Evolutionary conservation across 1,284 basidiomycete genomes (phyloP).

Genomic region (Melampsora larici-populina): DNA sequence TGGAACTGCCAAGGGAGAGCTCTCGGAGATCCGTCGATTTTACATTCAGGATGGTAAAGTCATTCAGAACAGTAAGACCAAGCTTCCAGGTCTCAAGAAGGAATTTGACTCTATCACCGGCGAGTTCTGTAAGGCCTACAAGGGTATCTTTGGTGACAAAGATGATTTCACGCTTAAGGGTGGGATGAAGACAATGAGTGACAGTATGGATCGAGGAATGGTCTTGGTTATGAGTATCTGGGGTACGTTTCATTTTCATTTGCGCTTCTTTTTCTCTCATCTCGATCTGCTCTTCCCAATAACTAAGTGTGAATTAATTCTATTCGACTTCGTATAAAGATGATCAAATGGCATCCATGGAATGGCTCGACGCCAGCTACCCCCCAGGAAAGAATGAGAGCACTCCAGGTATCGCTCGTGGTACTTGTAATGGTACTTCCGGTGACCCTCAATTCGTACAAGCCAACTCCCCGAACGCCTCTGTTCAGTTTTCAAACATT

Average conservation of each 20-base stretch:
- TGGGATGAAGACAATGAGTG: slow-evolving; percentile 8
- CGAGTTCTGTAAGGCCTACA: slow-evolving; percentile 8
- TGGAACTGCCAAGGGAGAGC: not conserved
- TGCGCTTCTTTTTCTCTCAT: too few relatives aligned
- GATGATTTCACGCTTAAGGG: not conserved
- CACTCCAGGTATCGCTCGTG: slow-evolving; percentile 60
- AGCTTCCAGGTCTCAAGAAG: slow-evolving; percentile 32
- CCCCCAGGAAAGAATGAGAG: slow-evolving; percentile 57
- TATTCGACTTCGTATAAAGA: slow-evolving; percentile 45
- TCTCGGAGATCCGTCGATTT: slow-evolving; percentile 15
- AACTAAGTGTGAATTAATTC: too few relatives aligned
- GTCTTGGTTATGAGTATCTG: slow-evolving; percentile 33
- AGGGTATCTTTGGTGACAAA: not conserved
- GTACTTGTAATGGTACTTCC: slow-evolving; percentile 60
- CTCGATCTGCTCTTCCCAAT: too few relatives aligned
- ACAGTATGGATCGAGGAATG: slow-evolving; percentile 11
- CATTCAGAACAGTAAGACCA: slow-evolving; percentile 47
- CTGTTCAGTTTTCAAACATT: slow-evolving; percentile 59
- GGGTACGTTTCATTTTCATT: slow-evolving; percentile 46
- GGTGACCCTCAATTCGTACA: slow-evolving; percentile 60
- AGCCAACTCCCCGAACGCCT: slow-evolving; percentile 46
- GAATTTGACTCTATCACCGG: slow-evolving; percentile 2
- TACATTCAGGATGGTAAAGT: not conserved
- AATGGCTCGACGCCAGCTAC: slow-evolving; percentile 64
- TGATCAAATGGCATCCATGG: slow-evolving; percentile 62